Conservation (phyloP, 768 basidiomycete species). For the Phallus indusiatus region DNA sequence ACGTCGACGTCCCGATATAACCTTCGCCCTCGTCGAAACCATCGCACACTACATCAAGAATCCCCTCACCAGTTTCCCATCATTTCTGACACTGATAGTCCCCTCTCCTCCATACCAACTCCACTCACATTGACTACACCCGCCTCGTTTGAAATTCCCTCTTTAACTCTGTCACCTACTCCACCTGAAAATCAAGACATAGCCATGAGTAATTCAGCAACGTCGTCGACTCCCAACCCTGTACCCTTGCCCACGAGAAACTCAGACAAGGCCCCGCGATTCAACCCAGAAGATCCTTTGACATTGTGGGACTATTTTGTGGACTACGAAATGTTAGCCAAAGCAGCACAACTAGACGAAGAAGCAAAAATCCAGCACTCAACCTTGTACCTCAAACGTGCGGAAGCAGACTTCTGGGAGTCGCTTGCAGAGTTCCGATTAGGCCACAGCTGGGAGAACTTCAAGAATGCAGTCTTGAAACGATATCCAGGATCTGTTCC, state of each 20-base stretch:
- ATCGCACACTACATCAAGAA: no score
- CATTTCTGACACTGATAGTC: no score
- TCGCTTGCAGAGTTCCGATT: not conserved
- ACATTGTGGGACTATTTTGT: not conserved
- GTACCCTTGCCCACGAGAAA: not conserved
- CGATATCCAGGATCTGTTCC: not conserved
- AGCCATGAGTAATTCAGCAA: no score
- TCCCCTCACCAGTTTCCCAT: no score
- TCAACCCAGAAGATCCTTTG: not conserved
- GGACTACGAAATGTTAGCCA: not conserved
- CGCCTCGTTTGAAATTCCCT: no score
- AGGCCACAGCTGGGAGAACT: not conserved
- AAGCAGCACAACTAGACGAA: not conserved
- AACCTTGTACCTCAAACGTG: not conserved
- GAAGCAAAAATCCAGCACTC: not conserved
- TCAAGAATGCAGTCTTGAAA: not conserved
- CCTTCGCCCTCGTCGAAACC: no score
- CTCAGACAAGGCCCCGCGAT: not conserved
- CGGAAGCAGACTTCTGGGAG: not conserved
- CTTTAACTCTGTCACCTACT: no score
- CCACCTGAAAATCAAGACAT: no score
- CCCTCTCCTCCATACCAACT: no score
- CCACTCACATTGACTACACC: no score
- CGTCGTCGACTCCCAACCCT: no score
- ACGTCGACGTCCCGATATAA: no score